Base-by-base conservation (phyloP, 257 asterid species). In the Oldenlandia corymbosa region DNA sequence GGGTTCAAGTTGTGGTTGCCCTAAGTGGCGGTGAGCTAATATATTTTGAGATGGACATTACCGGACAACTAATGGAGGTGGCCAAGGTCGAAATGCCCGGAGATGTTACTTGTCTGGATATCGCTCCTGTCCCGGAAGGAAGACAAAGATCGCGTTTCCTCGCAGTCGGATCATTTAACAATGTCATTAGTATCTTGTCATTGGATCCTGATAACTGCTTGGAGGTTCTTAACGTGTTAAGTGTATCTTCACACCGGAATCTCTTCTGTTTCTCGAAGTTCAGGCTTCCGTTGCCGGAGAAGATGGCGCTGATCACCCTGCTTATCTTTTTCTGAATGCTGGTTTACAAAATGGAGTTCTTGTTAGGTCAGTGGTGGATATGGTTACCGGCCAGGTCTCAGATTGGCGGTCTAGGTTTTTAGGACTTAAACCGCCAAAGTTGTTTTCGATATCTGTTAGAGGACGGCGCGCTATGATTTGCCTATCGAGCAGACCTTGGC, bases 261-360 rank as follows among this genome's bases (percentile, higher is more conserved):
- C 99, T 65, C 96, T 93, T 65, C 88, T 90, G 26, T 93, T 93
- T 71, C 94, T 93, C 68, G 97, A 93, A 82, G 99, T 93, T 68
- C 99, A 81, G 83, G 97, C 99, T 78, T 93, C 99, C 59, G 68
- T 77, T 68, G 99, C 96, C 54, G 99, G 99, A n/a, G 97, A 88
- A 71, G 99, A 93, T 75, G 99, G 99, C 58, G 99, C 99, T 11
- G 99, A 93, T 75, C 99, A 88, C 79, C 99, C 97, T 51, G 97
- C 97, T 62, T 90, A 85, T 74, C 94, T 93, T 45, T 93, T 93
- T 76, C 78, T 93, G 31, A 93, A 93, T 73, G 97, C 96, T 71
- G 85, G 99, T 72, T 76, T 90, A 58, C 96, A 90, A 53, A 90
- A 84, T 81, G 99, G 99, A 56, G 96, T 93, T 71, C 62, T 93